Percentiles rank a stretch among this genome's conserved stretches.
phyloP scores from a whole-genome alignment of 176 grass and related monocot genomes.

The Themeda triandra region DNA sequence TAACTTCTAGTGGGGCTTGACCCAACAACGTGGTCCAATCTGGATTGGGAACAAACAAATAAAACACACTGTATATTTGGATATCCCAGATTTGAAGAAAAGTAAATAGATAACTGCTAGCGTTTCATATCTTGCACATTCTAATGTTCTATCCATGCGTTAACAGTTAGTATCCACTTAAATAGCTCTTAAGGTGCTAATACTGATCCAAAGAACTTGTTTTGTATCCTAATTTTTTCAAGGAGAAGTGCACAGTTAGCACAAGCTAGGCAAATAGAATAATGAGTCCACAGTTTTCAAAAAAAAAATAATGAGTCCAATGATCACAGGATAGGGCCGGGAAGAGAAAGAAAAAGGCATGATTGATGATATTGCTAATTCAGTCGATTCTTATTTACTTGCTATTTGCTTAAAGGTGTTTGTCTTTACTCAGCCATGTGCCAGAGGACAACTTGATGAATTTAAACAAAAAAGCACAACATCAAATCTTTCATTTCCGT shows the following conservation, averaged over 20 bases:
- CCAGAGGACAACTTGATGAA: neutral
- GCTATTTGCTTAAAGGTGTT: neutral
- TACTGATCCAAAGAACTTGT: neutral
- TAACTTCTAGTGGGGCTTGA: constrained; percentile 17
- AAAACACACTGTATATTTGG: neutral
- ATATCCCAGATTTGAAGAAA: neutral
- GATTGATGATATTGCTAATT: neutral
- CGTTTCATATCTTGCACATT: neutral
- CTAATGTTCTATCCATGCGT: neutral
- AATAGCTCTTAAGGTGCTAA: neutral
- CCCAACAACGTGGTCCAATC: constrained; percentile 25
- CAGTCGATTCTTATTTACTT: neutral
- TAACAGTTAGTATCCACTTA: neutral
- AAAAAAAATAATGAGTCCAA: neutral
- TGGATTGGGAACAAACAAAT: neutral
- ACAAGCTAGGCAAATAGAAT: neutral
- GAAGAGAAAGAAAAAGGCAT: neutral
- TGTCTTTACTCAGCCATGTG: neutral
- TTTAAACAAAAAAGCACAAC: neutral
- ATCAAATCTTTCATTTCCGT: neutral
- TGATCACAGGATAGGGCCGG: neutral
- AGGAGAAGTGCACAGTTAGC: neutral
- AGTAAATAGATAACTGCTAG: neutral
- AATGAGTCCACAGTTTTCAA: neutral
- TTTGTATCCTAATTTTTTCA: neutral